Conservation (phyloP, 2,329 filamentous ascomycete genomes). For the Leptographium wingfieldii region DNA sequence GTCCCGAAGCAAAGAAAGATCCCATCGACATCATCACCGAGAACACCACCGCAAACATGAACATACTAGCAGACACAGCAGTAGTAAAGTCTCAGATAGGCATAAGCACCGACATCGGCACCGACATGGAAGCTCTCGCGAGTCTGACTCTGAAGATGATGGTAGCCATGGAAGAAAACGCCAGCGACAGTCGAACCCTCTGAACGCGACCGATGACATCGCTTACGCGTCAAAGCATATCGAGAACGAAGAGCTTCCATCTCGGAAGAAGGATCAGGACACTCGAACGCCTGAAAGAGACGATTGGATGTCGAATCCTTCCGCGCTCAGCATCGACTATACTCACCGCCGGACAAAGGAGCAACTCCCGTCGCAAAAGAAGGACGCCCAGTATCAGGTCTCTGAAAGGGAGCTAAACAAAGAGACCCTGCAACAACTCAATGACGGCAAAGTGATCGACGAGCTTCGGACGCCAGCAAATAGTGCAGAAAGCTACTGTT, state of each 20-base stretch:
- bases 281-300: slow-evolving; percentile 39
- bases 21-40: slow-evolving; percentile 12
- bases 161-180: not conserved
- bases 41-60: slow-evolving; percentile 10
- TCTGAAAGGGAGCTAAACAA: slow-evolving; percentile 74
- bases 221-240: not conserved
- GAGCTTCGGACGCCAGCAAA: slow-evolving; percentile 40
- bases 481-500: slow-evolving; percentile 59
- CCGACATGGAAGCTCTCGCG: not conserved
- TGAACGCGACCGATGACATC: not conserved
- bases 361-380: not conserved
- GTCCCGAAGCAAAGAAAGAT: slow-evolving; percentile 12
- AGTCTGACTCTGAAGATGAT: not conserved
- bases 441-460: slow-evolving; percentile 39
- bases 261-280: not conserved
- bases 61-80: not conserved
- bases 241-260: not conserved
- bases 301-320: slow-evolving; percentile 88
- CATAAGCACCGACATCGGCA: not conserved
- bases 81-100: not conserved
- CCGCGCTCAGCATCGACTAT: slow-evolving; percentile 73
- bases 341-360: slow-evolving; percentile 44
- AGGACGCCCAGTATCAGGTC: slow-evolving; percentile 48
- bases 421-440: slow-evolving; percentile 46
- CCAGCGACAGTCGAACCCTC: not conserved